Evolutionary conservation across 106 monocot species (phyloP).

Genomic region (Cymbidium sinense): DNA sequence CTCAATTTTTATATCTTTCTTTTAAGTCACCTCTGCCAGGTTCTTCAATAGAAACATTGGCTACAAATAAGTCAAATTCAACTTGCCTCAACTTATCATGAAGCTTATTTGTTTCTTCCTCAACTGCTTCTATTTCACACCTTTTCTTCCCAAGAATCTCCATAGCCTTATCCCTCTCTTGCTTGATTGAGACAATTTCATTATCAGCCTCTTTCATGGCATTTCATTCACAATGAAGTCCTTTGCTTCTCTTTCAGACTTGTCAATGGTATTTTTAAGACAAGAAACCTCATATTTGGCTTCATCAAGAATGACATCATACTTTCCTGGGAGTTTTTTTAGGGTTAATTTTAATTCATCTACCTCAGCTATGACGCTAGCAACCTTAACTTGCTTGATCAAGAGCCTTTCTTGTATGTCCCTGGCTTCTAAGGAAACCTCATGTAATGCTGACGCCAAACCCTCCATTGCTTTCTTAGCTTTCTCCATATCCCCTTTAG

Average conservation of each 20-base stretch:
- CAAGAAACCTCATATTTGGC: slow-evolving; percentile 44
- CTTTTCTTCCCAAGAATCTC: slow-evolving; percentile 25
- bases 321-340: slow-evolving; percentile 39
- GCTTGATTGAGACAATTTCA: slow-evolving; percentile 30
- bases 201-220: slow-evolving; percentile 42
- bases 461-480: slow-evolving; percentile 51
- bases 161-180: slow-evolving; percentile 22
- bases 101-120: slow-evolving; percentile 19
- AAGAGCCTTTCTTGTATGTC: slow-evolving; percentile 44
- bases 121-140: slow-evolving; percentile 15
- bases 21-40: slow-evolving; percentile 29
- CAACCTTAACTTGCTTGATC: slow-evolving; percentile 33
- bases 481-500: slow-evolving; percentile 32
- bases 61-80: slow-evolving; percentile 12
- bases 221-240: slow-evolving; percentile 23
- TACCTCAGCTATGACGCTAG: slow-evolving; percentile 23
- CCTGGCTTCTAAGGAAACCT: slow-evolving; percentile 42
- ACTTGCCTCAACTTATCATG: slow-evolving; percentile 16
- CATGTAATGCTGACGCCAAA: slow-evolving; percentile 51
- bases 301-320: slow-evolving; percentile 38
- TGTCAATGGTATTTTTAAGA: slow-evolving; percentile 34
- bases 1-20: slow-evolving; percentile 32
- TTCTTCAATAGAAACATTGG: slow-evolving; percentile 22
- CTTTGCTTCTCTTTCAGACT: slow-evolving; percentile 34
- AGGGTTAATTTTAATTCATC: slow-evolving; percentile 32